phyloP scores from a whole-genome alignment of 192 early-diverging fungal species.

The Coemansia sp. region DNA sequence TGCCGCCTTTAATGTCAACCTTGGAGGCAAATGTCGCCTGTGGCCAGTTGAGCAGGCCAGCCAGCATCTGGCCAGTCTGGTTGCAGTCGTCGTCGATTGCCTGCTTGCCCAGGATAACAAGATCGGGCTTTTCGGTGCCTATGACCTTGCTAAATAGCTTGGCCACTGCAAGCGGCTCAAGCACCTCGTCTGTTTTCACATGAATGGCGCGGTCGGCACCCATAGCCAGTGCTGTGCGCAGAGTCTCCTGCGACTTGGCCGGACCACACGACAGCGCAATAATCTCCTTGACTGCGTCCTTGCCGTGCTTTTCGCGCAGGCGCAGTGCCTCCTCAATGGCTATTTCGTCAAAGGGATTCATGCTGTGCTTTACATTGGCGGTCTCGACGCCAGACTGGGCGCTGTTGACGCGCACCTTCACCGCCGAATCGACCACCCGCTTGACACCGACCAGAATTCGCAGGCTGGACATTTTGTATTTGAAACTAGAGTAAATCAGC shows the following conservation, averaged over 20 bases:
- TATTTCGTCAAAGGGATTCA: slow-evolving; percentile 99
- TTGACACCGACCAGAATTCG: slow-evolving; percentile 92
- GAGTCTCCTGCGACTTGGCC: slow-evolving; percentile 84
- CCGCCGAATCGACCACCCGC: slow-evolving; percentile 97
- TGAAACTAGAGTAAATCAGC: background rate
- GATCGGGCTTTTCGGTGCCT: slow-evolving; percentile 86
- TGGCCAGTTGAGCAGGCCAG: slow-evolving; percentile 89
- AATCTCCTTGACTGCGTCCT: slow-evolving; percentile 67
- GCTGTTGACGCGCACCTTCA: slow-evolving; percentile 95
- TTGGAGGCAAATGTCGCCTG: slow-evolving; percentile 98
- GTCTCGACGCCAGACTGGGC: slow-evolving; percentile 88
- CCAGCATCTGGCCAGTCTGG: slow-evolving; percentile 99
- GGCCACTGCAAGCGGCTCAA: slow-evolving; percentile 89
- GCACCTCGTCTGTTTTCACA: slow-evolving; percentile 76
- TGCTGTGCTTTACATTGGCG: slow-evolving; percentile 91
- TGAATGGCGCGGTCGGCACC: slow-evolving; percentile 95
- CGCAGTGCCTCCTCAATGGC: slow-evolving; percentile 95
- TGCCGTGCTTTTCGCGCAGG: slow-evolving; percentile 81
- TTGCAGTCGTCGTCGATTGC: slow-evolving; percentile 97
- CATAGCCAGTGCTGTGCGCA: slow-evolving; percentile 96
- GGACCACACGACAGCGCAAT: slow-evolving; percentile 88
- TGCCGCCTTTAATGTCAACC: slow-evolving; percentile 70
- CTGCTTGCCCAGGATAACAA: slow-evolving; percentile 97
- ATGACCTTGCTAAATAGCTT: slow-evolving; percentile 88
- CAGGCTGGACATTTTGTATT: slow-evolving; percentile 46